These are phyloP conservation scores for Bipolaris oryzae DNA, from an alignment of 2,329 filamentous ascomycete species.

Conservation along the genomic window DNA sequence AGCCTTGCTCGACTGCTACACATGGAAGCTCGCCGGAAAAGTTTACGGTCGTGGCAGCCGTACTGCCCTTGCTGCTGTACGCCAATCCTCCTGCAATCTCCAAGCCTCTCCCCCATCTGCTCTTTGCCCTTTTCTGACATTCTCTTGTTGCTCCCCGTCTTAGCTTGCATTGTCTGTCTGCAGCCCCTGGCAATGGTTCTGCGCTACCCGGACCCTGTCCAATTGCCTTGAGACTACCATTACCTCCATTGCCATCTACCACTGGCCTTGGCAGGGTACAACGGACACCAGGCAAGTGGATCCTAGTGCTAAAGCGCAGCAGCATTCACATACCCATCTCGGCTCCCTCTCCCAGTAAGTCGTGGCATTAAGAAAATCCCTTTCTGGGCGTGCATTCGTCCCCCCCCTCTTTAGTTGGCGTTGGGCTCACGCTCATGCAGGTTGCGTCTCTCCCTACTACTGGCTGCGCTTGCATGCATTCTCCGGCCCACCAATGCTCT, in stretches of 20 bases:
- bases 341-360: constrained; percentile 38
- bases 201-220: constrained; percentile 88
- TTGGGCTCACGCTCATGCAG: constrained; percentile 40
- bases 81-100: constrained; percentile 42
- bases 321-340: constrained; percentile 44
- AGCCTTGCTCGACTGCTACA: constrained; percentile 81
- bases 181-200: constrained; percentile 97
- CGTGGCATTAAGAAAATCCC: constrained; percentile 9
- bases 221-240: constrained; percentile 93
- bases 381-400: neutral
- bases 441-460: constrained; percentile 64
- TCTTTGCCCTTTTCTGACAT: neutral
- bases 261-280: constrained; percentile 78
- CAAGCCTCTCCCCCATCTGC: neutral
- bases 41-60: constrained; percentile 71
- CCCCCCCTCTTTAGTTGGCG: neutral
- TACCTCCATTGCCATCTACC: constrained; percentile 76
- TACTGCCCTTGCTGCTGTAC: constrained; percentile 72
- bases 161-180: constrained; percentile 73
- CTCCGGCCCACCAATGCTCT: constrained; percentile 88
- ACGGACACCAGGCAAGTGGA: constrained; percentile 24
- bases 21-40: constrained; percentile 78
- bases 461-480: constrained; percentile 82
- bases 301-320: constrained; percentile 36
- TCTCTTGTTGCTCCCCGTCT: neutral